These are phyloP conservation scores for Acidomyces sp. DNA, from an alignment of 495 filamentous ascomycete species.

Conservation along the genomic window DNA sequence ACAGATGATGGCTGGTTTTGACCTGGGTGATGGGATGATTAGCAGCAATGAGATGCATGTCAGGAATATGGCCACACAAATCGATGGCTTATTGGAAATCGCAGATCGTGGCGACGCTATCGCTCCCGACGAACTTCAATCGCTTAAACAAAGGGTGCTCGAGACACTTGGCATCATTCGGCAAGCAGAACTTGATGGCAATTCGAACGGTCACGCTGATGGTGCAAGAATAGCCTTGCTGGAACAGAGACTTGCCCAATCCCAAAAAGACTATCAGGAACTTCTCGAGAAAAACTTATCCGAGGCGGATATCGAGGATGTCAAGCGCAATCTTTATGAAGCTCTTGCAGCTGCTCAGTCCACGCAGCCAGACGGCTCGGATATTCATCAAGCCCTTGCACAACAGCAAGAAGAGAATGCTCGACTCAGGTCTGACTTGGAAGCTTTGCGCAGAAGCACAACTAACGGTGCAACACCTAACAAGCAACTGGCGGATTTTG, in stretches of 20 bases:
- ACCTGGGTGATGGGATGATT: slow-evolving; percentile 78
- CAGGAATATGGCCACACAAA: slow-evolving; percentile 61
- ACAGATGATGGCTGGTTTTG: slow-evolving; percentile 99
- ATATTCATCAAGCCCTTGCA: slow-evolving; percentile 56
- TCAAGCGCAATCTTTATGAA: slow-evolving; percentile 65
- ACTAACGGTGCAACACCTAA: slow-evolving; percentile 29
- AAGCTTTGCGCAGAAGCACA: slow-evolving; percentile 58
- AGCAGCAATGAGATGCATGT: slow-evolving; percentile 81
- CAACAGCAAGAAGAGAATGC: slow-evolving; percentile 65
- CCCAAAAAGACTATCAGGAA: slow-evolving; percentile 72
- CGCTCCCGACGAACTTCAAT: slow-evolving; percentile 64
- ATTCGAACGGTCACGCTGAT: slow-evolving; percentile 48
- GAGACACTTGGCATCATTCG: slow-evolving; percentile 87
- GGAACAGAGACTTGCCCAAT: slow-evolving; percentile 53
- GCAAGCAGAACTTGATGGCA: slow-evolving; percentile 76
- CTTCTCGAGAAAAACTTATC: slow-evolving; percentile 66
- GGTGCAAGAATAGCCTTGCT: slow-evolving; percentile 54
- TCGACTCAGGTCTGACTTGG: slow-evolving; percentile 57
- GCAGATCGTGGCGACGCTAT: slow-evolving; percentile 64
- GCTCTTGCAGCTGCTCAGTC: slow-evolving; percentile 61
- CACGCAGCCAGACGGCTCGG: slow-evolving; percentile 49
- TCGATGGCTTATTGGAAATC: slow-evolving; percentile 66
- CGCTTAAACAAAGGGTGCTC: slow-evolving; percentile 60
- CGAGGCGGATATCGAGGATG: slow-evolving; percentile 65
- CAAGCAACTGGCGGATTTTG: slow-evolving; percentile 92